Evolutionary conservation across 805 yeast species (phyloP), one percentile per base, ranked within the genome.

Genomic region (Ogataea ganodermae): DNA sequence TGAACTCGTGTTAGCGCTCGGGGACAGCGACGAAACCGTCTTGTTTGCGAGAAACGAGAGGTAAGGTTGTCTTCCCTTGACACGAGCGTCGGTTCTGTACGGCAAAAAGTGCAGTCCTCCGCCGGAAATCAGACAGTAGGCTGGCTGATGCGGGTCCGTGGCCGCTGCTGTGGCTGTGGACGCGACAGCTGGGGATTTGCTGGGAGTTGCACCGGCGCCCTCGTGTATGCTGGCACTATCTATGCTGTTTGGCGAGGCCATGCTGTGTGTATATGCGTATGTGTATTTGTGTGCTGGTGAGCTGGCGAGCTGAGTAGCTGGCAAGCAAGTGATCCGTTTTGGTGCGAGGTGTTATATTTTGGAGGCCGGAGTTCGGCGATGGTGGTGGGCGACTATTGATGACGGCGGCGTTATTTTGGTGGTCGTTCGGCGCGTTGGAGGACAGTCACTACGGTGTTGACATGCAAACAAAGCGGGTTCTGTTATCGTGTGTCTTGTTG

Each of bases 91-190:
- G 26, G 24, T 23, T n/a, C 27, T 45, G 27, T 58, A 51, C 6
- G 67, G 67, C 6, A 63, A 42, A 37, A 63, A 58, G 35, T 62
- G 62, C 18, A 63, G 48, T 24, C 56, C 60, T 17, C 67, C 67
- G 24, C 52, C 56, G 1, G 66, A 63, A 20, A 63, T 53, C 10
- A 63, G 50, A 50, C 67, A 63, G 49, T 60, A 63, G 1, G 59
- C 52, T 1, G 35, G 35, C n/a, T 40, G 26, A 10, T 20, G 23
- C 16, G 20, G 32, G 20, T 37, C 32, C 13, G 31, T 4, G 13
- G n/a, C 6, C 6, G 31, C 12, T 7, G 31, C 14, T 5, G 31
- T 4, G 31, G 31, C 6, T n/a, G 13, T 10, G 5, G 31, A 7
- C 4, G 14, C n/a, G 14, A 6, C 31, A 6, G 31, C 8, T 6